Percentiles rank a stretch among this genome's conserved stretches.
Evolutionary conservation across 805 yeast species (phyloP).

Genomic region (Scheffersomyces coipomensis): DNA sequence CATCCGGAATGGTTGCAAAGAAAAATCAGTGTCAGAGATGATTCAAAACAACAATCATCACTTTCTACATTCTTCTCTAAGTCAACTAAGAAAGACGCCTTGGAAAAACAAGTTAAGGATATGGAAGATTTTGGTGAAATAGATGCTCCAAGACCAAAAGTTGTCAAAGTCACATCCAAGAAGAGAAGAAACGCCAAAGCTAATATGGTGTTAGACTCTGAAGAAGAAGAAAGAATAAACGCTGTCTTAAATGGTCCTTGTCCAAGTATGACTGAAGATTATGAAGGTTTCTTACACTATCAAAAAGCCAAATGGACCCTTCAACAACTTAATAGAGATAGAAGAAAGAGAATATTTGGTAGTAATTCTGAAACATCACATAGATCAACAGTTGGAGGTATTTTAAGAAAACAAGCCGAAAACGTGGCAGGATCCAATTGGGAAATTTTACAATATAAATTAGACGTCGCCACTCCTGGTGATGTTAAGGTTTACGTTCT

Average conservation of each 20-base stretch:
- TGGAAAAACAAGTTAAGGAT: conserved; percentile 48
- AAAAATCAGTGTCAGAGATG: conserved; percentile 58
- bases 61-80: conserved; percentile 56
- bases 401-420: conserved; percentile 78
- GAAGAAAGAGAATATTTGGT: conserved; percentile 82
- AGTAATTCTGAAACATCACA: conserved; percentile 48
- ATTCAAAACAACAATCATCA: conserved; percentile 69
- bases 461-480: conserved; percentile 61
- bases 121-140: conserved; percentile 69
- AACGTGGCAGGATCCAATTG: conserved; percentile 74
- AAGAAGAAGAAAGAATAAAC: conserved; percentile 50
- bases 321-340: conserved; percentile 67
- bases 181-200: conserved; percentile 38
- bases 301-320: conserved; percentile 87
- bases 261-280: conserved; percentile 68
- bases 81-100: conserved; percentile 39
- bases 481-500: conserved; percentile 68
- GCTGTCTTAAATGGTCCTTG: conserved; percentile 50
- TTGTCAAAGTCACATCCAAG: conserved; percentile 47
- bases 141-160: conserved; percentile 24
- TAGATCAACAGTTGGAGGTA: conserved; percentile 61
- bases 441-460: conserved; percentile 77
- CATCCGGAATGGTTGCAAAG: conserved; percentile 93
- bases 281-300: conserved; percentile 64
- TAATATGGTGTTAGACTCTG: conserved; percentile 21